Conservation (phyloP, 2,329 filamentous ascomycete genomes). For the Elsinoe arachidis region DNA sequence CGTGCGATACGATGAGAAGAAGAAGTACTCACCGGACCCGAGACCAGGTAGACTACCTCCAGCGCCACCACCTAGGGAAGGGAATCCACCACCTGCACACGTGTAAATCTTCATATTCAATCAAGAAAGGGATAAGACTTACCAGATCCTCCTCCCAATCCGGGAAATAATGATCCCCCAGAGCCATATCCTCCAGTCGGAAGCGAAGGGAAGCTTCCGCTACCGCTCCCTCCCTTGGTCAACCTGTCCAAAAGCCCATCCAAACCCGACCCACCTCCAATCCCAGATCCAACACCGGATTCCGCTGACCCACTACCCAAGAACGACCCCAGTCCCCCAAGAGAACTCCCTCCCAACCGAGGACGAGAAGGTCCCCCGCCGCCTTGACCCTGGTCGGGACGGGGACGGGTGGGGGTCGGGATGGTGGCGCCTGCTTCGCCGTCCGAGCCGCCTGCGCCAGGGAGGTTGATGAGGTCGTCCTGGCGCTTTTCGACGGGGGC, state of each 20-base stretch:
- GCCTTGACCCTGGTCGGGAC: not conserved
- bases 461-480: not conserved
- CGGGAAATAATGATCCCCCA: not conserved
- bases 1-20: too few relatives aligned
- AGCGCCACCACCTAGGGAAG: not conserved
- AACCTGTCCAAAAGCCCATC: not conserved
- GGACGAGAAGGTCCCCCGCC: not conserved
- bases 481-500: conserved; percentile 8
- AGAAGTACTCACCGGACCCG: not conserved
- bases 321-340: not conserved
- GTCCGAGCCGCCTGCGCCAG: not conserved
- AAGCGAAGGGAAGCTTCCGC: too few relatives aligned
- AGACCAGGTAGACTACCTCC: not conserved
- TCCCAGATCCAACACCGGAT: not conserved
- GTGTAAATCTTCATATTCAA: too few relatives aligned
- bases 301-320: not conserved
- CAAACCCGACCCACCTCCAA: not conserved
- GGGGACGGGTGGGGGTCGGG: not conserved
- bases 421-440: not conserved
- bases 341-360: too few relatives aligned
- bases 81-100: not conserved
- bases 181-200: too few relatives aligned
- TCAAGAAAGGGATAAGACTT: not conserved
- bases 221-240: too few relatives aligned
- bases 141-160: not conserved